phyloP scores from a whole-genome alignment of 169 alveolate species.

The Cryptosporidium meleagridis region DNA sequence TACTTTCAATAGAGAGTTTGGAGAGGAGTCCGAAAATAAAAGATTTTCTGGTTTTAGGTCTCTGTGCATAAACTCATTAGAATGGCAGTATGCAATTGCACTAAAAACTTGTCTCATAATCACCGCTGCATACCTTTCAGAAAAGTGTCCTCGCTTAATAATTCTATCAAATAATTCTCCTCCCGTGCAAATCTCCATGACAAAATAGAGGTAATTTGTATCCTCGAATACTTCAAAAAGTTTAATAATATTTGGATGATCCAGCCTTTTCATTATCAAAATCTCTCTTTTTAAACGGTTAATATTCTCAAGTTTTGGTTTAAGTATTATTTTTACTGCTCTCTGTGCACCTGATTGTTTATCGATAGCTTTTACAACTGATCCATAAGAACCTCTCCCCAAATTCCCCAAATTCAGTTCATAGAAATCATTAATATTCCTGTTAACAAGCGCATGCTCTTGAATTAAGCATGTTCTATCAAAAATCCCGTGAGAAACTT shows the following conservation, averaged over 20 bases:
- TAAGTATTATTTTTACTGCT: slow-evolving; percentile 88
- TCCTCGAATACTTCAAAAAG: slow-evolving; percentile 74
- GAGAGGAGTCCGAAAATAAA: slow-evolving; percentile 81
- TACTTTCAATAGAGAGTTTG: slow-evolving; percentile 90
- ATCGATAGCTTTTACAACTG: slow-evolving; percentile 88
- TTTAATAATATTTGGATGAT: slow-evolving; percentile 80
- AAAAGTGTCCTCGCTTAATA: slow-evolving; percentile 75
- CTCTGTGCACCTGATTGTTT: slow-evolving; percentile 86
- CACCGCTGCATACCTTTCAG: slow-evolving; percentile 91
- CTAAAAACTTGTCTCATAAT: slow-evolving; percentile 92
- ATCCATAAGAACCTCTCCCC: slow-evolving; percentile 91
- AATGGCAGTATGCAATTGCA: slow-evolving; percentile 93
- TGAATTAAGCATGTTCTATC: slow-evolving; percentile 71
- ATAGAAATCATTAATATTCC: slow-evolving; percentile 85
- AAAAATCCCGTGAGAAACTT: slow-evolving; percentile 17
- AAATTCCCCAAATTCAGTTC: slow-evolving; percentile 83
- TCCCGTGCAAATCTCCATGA: slow-evolving; percentile 76
- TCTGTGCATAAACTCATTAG: slow-evolving; percentile 88
- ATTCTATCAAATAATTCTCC: slow-evolving; percentile 73
- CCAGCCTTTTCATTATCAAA: slow-evolving; percentile 83
- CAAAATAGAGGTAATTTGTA: slow-evolving; percentile 56
- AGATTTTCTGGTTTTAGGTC: slow-evolving; percentile 93
- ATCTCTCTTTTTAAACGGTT: slow-evolving; percentile 90
- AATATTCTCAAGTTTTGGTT: slow-evolving; percentile 87
- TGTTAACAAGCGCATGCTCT: slow-evolving; percentile 58